Evolutionary conservation across 1,139 yeast species (phyloP), one percentile per base, ranked within the genome.

Genomic region (Diutina neorugosa): DNA sequence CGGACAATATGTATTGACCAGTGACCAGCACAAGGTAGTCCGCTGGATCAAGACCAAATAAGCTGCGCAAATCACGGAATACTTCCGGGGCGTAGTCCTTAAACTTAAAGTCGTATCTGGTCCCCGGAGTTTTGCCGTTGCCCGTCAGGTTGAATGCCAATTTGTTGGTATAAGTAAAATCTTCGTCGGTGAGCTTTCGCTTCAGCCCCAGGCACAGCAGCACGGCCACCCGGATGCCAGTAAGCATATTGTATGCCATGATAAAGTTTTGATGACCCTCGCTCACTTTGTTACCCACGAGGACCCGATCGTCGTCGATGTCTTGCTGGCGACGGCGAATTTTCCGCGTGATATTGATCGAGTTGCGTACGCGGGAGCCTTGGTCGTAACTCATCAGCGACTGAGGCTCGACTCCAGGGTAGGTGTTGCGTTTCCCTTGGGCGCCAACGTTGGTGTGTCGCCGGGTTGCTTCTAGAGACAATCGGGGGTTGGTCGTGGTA

Each of bases 41-140:
- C 0, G 97, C 98, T 1, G 96, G 96, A 63, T 93, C 98, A 34
- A 94, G 76, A 18, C 91, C 90, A 69, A 94, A 94, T 47, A 81
- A 65, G 11, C 79, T 74, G 54, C 98, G 73, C 55, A 94, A 70
- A 61, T 89, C 96, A 51, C 98, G 73, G 64, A 94, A 94, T 2
- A 94, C 97, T 68, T 86, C 89, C 0, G 99, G 99, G 34, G 93
- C 80, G 66, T 94, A 94, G 66, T 94, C 98, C 69, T 94, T 94
- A 67, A 94, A 94, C 65, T 93, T 93, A 74, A 94, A 94, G 61
- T 91, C 97, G 68, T 91, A 93, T 65, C 86, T 89, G 0, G 97
- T 87, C 0, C 94, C 85, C 0, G 98, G 98, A 0, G 96, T 90
- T 60, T 86, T 70, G 62, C 88, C 96, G 61, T 87, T 88, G 6